A percentile compares a stretch with the other conserved stretches of the same genome.
These are phyloP conservation scores for Trifolium repens DNA, from an alignment of 306 rosid species.

Conservation along the genomic window DNA sequence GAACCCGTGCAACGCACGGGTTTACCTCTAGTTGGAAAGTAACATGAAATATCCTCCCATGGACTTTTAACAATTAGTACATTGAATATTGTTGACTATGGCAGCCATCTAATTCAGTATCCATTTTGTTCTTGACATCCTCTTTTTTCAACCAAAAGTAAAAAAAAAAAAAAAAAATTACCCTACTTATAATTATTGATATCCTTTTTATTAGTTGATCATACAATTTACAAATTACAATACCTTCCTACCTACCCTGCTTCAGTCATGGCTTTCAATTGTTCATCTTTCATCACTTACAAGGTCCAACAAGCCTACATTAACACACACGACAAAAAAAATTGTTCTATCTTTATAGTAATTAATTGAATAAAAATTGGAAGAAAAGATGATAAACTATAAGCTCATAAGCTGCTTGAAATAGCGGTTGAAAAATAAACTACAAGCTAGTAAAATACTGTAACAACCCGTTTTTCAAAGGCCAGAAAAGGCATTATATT, in stretches of 20 bases:
- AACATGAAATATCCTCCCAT: no score
- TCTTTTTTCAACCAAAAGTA: neutral
- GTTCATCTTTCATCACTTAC: slow-evolving; percentile 35
- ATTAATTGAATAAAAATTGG: neutral
- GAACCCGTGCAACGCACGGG: no score
- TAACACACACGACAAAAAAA: neutral
- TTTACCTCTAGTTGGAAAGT: no score
- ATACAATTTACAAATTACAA: neutral
- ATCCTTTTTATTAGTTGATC: slow-evolving; percentile 5
- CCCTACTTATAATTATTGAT: neutral
- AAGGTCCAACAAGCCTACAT: slow-evolving; percentile 32
- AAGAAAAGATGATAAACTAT: no score
- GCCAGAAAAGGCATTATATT: no score
- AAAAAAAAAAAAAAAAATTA: neutral
- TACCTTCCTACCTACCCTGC: neutral
- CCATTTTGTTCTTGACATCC: slow-evolving; percentile 22
- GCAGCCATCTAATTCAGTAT: neutral
- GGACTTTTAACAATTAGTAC: neutral
- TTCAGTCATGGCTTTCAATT: slow-evolving; percentile 42
- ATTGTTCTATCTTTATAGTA: neutral
- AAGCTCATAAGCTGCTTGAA: no score
- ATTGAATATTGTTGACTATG: no score
- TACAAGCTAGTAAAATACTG: no score
- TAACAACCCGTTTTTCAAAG: no score
- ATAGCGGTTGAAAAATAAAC: no score